Evolutionary conservation across 1,139 yeast species (phyloP).

Genomic region (Yamadazyma trypodendri): DNA sequence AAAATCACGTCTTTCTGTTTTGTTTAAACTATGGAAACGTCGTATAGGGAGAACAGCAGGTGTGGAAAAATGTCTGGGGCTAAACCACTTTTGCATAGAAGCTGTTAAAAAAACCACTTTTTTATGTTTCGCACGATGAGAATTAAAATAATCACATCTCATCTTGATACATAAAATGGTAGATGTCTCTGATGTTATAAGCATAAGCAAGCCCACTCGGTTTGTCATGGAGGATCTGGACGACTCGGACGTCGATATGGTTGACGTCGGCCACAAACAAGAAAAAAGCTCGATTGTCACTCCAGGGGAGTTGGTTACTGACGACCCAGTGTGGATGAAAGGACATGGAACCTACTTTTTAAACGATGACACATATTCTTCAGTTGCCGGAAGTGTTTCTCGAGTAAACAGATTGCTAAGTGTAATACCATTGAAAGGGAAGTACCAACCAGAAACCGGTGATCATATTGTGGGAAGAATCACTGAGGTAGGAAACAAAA

Average conservation of each 20-base stretch:
- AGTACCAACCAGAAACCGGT: constrained; percentile 92
- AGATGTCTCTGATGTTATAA: constrained; percentile 35
- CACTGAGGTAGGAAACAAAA: constrained; percentile 87
- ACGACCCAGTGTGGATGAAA: constrained; percentile 97
- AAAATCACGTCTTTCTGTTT: constrained; percentile 27
- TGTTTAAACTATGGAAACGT: constrained; percentile 20
- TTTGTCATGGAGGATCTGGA: constrained; percentile 12
- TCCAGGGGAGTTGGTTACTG: constrained; percentile 97
- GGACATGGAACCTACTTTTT: constrained; percentile 95
- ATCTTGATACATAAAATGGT: constrained; percentile 9
- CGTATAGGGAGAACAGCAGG: constrained; percentile 5
- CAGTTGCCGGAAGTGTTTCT: constrained; percentile 89
- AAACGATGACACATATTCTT: constrained; percentile 71
- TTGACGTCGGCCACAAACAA: constrained; percentile 23
- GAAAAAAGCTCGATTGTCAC: constrained; percentile 53
- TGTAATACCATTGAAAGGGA: constrained; percentile 81
- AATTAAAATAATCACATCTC: not conserved
- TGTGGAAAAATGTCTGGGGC: constrained; percentile 5
- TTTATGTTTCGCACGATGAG: constrained; percentile 12
- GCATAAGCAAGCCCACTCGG: constrained; percentile 34
- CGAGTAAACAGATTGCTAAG: constrained; percentile 84
- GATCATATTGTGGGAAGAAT: constrained; percentile 94
- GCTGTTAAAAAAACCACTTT: not conserved
- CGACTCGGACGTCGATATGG: constrained; percentile 33
- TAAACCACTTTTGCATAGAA: constrained; percentile 10